Evolutionary conservation across 2,329 filamentous ascomycete species (phyloP).

Genomic region (Acarospora socialis): DNA sequence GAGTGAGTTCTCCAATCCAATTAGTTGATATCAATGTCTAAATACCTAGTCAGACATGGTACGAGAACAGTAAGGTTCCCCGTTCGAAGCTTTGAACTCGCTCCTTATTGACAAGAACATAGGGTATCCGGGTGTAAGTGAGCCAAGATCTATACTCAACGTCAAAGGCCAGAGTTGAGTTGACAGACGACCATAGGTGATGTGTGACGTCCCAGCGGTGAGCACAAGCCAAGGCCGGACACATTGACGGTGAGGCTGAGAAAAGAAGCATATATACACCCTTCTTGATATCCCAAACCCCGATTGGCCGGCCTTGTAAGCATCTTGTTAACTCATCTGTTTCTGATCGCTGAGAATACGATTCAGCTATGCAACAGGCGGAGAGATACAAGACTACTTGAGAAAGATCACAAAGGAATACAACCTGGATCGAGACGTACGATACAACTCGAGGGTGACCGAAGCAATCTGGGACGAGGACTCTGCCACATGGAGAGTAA

Average conservation of each 20-base stretch:
- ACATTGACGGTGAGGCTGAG: too few species aligned
- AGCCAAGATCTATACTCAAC: too few species aligned
- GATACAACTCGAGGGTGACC: conserved; percentile 25
- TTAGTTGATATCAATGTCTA: too few species aligned
- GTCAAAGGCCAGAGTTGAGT: too few species aligned
- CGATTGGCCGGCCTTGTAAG: conserved; percentile 29
- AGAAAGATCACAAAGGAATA: conserved; percentile 25
- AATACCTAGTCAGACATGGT: too few species aligned
- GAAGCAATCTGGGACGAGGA: conserved; percentile 27
- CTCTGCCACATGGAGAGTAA: conserved; percentile 24
- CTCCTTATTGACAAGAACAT: too few species aligned
- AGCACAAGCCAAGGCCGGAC: too few species aligned
- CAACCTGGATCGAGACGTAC: conserved; percentile 25
- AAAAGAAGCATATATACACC: conserved; percentile 29
- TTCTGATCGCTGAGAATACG: too few species aligned
- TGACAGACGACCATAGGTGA: too few species aligned
- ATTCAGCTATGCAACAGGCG: conserved; percentile 26
- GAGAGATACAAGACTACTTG: conserved; percentile 31
- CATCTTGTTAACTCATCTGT: too few species aligned
- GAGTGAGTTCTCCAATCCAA: too few species aligned
- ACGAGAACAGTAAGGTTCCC: conserved; percentile 30
- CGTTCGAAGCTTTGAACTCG: conserved; percentile 26
- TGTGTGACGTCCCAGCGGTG: conserved; percentile 21
- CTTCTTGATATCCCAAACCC: conserved; percentile 31
- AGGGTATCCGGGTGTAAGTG: too few species aligned